These are phyloP conservation scores for Gracilaria domingensis DNA, from an alignment of 23 red algal species.

Conservation along the genomic window DNA sequence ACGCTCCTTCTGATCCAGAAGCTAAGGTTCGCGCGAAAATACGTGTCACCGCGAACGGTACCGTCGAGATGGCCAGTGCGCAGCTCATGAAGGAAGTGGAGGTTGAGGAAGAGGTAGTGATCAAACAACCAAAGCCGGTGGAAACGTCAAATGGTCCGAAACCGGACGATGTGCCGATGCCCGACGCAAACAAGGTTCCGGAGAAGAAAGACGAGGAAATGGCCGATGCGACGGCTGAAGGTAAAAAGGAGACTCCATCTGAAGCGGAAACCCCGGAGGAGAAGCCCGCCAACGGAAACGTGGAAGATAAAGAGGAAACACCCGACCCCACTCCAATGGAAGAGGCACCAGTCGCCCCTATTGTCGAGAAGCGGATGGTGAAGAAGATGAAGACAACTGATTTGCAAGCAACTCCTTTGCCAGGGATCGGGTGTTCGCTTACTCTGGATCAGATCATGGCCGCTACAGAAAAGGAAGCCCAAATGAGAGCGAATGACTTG, in stretches of 20 bases:
- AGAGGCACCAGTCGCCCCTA: slow-evolving; percentile 23
- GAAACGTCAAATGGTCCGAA: slow-evolving; percentile 37
- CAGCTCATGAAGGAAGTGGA: slow-evolving; percentile 81
- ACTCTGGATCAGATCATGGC: slow-evolving; percentile 27
- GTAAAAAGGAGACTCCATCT: slow-evolving; percentile 3
- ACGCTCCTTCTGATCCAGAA: slow-evolving; percentile 49
- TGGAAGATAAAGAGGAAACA: neutral
- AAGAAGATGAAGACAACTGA: slow-evolving; percentile 78
- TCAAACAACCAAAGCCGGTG: slow-evolving; percentile 16
- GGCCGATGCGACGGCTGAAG: slow-evolving; percentile 10
- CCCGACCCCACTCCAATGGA: slow-evolving; percentile 35
- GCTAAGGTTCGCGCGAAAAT: slow-evolving; percentile 78
- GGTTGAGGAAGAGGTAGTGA: slow-evolving; percentile 62
- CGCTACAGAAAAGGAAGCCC: slow-evolving; percentile 78
- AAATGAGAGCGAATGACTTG: slow-evolving; percentile 91
- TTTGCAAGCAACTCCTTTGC: slow-evolving; percentile 36
- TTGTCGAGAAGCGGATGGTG: slow-evolving; percentile 56
- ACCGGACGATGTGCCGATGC: slow-evolving; percentile 37
- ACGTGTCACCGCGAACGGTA: slow-evolving; percentile 75
- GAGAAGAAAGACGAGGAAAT: neutral
- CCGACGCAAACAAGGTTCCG: slow-evolving; percentile 2
- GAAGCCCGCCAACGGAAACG: neutral
- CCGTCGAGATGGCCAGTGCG: slow-evolving; percentile 63
- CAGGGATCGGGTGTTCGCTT: slow-evolving; percentile 31
- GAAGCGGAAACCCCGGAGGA: neutral